phyloP scores from a whole-genome alignment of 2,329 filamentous ascomycete genomes.

The Penicillium sp. region DNA sequence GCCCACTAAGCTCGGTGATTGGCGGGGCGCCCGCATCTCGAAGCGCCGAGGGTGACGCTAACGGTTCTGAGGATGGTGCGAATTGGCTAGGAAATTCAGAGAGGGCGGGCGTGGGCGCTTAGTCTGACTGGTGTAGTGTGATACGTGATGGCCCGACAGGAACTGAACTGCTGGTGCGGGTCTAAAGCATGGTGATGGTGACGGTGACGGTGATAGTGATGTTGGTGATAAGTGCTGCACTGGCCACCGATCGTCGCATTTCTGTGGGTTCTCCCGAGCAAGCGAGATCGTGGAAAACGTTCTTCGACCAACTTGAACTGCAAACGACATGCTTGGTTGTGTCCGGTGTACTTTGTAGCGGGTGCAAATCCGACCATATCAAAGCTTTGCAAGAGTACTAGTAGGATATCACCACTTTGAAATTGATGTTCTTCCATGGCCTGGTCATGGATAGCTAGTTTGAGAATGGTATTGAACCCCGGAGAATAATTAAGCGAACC shows the following conservation, averaged over 20 bases:
- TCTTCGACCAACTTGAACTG: not conserved
- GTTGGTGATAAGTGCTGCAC: not conserved
- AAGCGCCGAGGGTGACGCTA: constrained; percentile 39
- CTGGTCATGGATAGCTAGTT: no score
- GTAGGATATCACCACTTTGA: no score
- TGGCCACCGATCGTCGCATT: not conserved
- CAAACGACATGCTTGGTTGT: constrained; percentile 1
- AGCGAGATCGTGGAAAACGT: not conserved
- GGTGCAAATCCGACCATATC: no score
- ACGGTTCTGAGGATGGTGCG: constrained; percentile 17
- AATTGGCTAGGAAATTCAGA: constrained; percentile 6
- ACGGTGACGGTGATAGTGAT: not conserved
- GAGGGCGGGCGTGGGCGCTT: constrained; percentile 32
- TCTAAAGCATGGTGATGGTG: constrained; percentile 2
- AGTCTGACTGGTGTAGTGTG: constrained; percentile 17
- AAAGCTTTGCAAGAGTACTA: no score
- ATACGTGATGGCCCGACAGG: constrained; percentile 5
- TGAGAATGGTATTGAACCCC: no score
- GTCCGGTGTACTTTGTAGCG: no score
- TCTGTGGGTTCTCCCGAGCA: not conserved
- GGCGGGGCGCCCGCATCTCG: constrained; percentile 23
- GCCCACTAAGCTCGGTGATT: constrained; percentile 27
- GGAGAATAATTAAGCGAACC: no score
- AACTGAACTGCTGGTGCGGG: constrained; percentile 1
- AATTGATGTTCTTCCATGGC: no score